A percentile compares a stretch with the other conserved stretches of the same genome.
phyloP scores from a whole-genome alignment of 176 grass and related monocot genomes.

The Musa beccarii region DNA sequence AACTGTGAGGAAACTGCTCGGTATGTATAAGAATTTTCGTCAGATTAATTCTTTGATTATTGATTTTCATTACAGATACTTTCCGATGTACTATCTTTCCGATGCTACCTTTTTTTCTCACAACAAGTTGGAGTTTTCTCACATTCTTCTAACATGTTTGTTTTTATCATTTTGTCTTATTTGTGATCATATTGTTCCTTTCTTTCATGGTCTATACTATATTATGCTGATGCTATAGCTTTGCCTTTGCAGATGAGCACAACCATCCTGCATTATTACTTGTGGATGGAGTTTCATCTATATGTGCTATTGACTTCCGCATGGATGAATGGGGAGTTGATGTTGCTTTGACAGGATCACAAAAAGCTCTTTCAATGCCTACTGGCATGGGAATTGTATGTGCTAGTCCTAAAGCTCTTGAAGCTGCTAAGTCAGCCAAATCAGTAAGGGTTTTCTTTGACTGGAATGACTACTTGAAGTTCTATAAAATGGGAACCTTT shows the following conservation, averaged over 20 bases:
- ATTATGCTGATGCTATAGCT: not conserved
- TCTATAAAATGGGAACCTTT: conserved; percentile 59
- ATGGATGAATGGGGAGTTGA: conserved; percentile 98
- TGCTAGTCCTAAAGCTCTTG: conserved; percentile 74
- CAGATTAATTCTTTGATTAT: too few species aligned
- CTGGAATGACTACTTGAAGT: conserved; percentile 95
- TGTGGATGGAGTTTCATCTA: conserved; percentile 91
- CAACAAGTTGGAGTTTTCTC: too few species aligned
- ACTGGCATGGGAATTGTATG: conserved; percentile 82
- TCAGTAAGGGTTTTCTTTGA: conserved; percentile 87
- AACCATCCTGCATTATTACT: conserved; percentile 64
- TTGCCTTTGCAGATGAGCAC: conserved; percentile 40
- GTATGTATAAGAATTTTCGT: conserved; percentile 14
- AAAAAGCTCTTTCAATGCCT: conserved; percentile 91
- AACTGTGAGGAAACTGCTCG: conserved; percentile 55
- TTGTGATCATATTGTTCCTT: not conserved
- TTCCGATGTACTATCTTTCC: too few species aligned
- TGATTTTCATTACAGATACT: too few species aligned
- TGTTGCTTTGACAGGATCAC: conserved; percentile 87
- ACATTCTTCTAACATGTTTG: too few species aligned
- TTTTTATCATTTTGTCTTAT: not conserved
- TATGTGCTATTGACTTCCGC: conserved; percentile 86
- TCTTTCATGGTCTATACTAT: not conserved
- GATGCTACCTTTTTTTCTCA: too few species aligned
- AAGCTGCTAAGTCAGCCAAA: conserved; percentile 69